Evolutionary conservation across 176 grass and related monocot species (phyloP).

Genomic region (Aegilops sharonensis): DNA sequence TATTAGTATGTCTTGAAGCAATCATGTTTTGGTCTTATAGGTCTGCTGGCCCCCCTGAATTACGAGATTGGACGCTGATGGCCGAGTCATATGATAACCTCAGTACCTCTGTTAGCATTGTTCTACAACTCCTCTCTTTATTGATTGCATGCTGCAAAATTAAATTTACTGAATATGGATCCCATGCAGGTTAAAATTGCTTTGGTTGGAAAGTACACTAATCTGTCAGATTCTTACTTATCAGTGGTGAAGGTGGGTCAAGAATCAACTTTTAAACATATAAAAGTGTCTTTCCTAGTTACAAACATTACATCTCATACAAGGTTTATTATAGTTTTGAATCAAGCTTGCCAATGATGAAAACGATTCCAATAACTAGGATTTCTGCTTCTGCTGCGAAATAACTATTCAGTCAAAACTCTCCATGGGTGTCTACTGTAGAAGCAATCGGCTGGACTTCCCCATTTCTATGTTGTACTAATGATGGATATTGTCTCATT

Average conservation of each 20-base stretch:
- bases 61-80: constrained; percentile 86
- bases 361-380: not conserved
- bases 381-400: not conserved
- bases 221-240: constrained; percentile 90
- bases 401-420: not conserved
- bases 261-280: not conserved
- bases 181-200: constrained; percentile 94
- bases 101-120: constrained; percentile 67
- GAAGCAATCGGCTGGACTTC: constrained; percentile 5
- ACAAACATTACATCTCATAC: not conserved
- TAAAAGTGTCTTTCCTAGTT: not conserved
- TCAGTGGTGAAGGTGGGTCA: constrained; percentile 83
- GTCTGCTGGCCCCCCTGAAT: constrained; percentile 56
- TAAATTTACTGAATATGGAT: constrained; percentile 13
- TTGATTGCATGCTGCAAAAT: not conserved
- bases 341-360: constrained; percentile 8
- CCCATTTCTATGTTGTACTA: not conserved
- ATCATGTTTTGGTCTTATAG: constrained; percentile 43
- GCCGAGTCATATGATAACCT: constrained; percentile 82
- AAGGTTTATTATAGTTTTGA: not conserved
- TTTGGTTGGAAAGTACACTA: constrained; percentile 97
- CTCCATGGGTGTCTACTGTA: constrained; percentile 1
- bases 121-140: not conserved
- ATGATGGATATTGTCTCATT: not conserved
- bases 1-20: constrained; percentile 12